Evolutionary conservation across 495 filamentous ascomycete species (phyloP).

Genomic region (Darksidea phi): DNA sequence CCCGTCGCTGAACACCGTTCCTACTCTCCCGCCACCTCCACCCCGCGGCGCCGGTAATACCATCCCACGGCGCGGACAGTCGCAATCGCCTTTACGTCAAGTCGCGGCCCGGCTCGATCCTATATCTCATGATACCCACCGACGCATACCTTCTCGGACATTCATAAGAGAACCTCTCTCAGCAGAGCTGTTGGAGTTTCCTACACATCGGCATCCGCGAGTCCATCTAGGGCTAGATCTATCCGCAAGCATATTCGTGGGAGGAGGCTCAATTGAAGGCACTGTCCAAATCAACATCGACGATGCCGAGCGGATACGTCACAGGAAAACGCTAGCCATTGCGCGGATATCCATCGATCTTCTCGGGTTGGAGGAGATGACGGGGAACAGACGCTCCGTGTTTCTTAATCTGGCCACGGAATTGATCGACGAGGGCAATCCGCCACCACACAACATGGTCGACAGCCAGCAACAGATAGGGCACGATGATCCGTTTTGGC

Average conservation of each 20-base stretch:
- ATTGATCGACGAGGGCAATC: conserved; percentile 51
- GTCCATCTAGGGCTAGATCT: conserved; percentile 42
- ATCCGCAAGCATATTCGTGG: conserved; percentile 45
- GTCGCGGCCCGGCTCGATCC: conserved; percentile 35
- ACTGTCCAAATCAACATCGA: conserved; percentile 42
- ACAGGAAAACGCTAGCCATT: conserved; percentile 41
- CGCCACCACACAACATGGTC: conserved; percentile 52
- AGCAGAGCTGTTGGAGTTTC: conserved; percentile 41
- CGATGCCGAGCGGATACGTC: conserved; percentile 40
- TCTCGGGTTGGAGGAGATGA: conserved; percentile 53
- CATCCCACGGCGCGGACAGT: conserved; percentile 38
- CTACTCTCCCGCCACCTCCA: conserved; percentile 20
- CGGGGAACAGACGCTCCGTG: conserved; percentile 43
- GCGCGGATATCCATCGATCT: conserved; percentile 51
- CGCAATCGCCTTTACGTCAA: conserved; percentile 41
- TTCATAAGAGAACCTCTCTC: conserved; percentile 37
- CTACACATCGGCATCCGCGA: conserved; percentile 42
- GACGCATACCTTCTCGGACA: conserved; percentile 40
- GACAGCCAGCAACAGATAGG: conserved; percentile 41
- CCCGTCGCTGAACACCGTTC: conserved; percentile 16
- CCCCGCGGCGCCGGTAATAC: conserved; percentile 32
- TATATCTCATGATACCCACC: conserved; percentile 33
- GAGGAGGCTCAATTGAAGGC: conserved; percentile 45
- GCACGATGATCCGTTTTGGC: conserved; percentile 47
- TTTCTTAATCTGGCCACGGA: conserved; percentile 54